Base-by-base conservation (phyloP, 306 rosid species). In the Astragalus membranaceus region DNA sequence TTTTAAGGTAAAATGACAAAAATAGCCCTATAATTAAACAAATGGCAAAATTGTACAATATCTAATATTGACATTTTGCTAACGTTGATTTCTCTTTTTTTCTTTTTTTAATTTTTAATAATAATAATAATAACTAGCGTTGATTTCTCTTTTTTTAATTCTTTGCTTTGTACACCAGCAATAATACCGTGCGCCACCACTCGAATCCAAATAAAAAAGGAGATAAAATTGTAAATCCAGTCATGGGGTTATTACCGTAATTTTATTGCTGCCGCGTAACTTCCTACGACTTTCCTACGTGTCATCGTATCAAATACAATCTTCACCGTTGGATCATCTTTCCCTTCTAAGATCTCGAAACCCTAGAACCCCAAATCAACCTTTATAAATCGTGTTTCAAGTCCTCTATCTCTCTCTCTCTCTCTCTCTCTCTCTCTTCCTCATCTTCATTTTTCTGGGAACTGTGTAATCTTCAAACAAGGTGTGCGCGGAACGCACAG, bases 301-400 rank as follows among this genome's bases (percentile, higher is more conserved):
- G 72, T 62, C 20, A 36, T 61, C 20, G 50, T 13, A 10, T 7
- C 39, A 26, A 70, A 73, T 32, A 8, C 59, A 70, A 80, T 84
- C 81, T 49, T 12, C 17, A 60, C 91, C 93, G 93, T 87, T 57
- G 10, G 79, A 81, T 84, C 67, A n/a, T 17, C 7, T 0, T 10
- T 58, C 69, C 75, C n/a, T 50, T 52, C 58, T 69, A 70, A 75
- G 58, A 75, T 81, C 87, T 78, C 85, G 89, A 91, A 89, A 82
- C 95, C 94, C 91, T 88, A 88, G 79, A 76, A 55, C 37, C 5
- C 14, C 33, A 5, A 23, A 49, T 16, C 30, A 50, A 5, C 73
- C 72, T 64, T 73, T 79, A 75, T 68, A 78, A 80, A 82, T 60
- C 73, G 55, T 73, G 69, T 49, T 79, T 57, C 71, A 56, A 74